Evolutionary conservation across 352 stramenopile genomes (phyloP).

Genomic region (Globisporangium recalcitrans): DNA sequence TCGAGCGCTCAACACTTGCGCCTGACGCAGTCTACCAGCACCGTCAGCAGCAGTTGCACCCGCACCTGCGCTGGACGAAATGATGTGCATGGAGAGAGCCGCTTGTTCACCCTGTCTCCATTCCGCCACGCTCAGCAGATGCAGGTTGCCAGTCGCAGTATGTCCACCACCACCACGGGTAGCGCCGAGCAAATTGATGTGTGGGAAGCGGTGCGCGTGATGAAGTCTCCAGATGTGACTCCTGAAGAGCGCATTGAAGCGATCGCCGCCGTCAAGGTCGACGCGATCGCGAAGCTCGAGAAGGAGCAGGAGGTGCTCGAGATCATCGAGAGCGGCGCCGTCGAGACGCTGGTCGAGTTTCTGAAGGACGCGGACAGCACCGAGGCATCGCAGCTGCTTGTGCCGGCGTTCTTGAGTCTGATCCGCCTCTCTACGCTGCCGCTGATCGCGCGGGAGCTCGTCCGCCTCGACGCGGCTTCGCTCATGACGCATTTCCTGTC

Average conservation of each 20-base stretch:
- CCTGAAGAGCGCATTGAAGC: constrained; percentile 29
- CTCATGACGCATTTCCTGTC: constrained; percentile 41
- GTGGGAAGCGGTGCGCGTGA: constrained; percentile 25
- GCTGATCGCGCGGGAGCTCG: constrained; percentile 47
- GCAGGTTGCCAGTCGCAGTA: neutral
- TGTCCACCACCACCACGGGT: constrained; percentile 1
- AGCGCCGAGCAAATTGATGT: neutral
- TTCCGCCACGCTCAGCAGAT: neutral
- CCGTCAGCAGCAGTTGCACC: neutral
- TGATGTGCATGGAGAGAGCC: neutral
- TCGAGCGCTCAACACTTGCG: neutral
- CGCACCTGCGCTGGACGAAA: neutral
- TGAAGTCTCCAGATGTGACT: constrained; percentile 33
- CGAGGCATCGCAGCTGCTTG: constrained; percentile 41
- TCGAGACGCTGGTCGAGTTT: constrained; percentile 39
- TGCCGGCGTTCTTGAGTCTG: constrained; percentile 58
- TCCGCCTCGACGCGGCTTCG: constrained; percentile 37
- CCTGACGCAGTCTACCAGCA: neutral
- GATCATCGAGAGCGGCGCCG: constrained; percentile 50
- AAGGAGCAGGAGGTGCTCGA: constrained; percentile 42
- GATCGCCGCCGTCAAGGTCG: constrained; percentile 31
- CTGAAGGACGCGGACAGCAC: constrained; percentile 46
- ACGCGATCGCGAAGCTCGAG: constrained; percentile 19
- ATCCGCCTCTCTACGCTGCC: constrained; percentile 55
- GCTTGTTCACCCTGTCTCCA: neutral